phyloP scores from a whole-genome alignment of 805 yeast genomes.

The Schwanniomyces polymorphus region DNA sequence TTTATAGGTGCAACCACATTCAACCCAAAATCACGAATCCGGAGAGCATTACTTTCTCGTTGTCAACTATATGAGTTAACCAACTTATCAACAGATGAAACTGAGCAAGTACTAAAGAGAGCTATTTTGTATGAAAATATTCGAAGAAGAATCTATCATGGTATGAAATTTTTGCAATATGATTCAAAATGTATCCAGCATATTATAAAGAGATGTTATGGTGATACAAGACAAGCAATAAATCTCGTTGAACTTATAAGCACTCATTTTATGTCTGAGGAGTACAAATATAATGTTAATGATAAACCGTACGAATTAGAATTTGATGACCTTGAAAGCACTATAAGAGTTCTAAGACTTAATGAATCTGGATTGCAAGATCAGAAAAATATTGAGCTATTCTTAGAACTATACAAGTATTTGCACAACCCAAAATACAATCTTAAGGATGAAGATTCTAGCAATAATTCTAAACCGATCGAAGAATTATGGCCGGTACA shows the following conservation, averaged over 20 bases:
- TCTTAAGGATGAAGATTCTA: neutral
- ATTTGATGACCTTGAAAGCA: constrained; percentile 6
- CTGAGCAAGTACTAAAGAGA: constrained; percentile 50
- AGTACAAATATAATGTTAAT: neutral
- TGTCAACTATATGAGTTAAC: constrained; percentile 76
- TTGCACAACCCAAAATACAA: constrained; percentile 2
- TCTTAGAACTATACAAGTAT: constrained; percentile 14
- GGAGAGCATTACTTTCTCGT: constrained; percentile 80
- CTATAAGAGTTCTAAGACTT: constrained; percentile 8
- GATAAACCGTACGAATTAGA: constrained; percentile 4
- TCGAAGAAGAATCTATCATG: constrained; percentile 14
- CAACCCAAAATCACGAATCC: constrained; percentile 79
- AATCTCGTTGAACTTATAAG: constrained; percentile 33
- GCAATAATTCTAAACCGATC: neutral
- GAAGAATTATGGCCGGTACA: neutral
- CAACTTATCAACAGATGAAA: constrained; percentile 49
- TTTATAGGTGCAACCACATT: constrained; percentile 97
- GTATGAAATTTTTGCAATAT: constrained; percentile 13
- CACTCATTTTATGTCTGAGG: constrained; percentile 6
- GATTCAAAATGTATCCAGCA: constrained; percentile 10
- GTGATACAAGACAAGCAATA: constrained; percentile 36
- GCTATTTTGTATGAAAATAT: constrained; percentile 50
- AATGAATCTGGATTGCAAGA: constrained; percentile 17
- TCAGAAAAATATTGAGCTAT: constrained; percentile 12
- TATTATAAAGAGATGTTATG: constrained; percentile 18